A percentile compares a stretch with the other conserved stretches of the same genome.
Conservation (phyloP, 2,329 filamentous ascomycete genomes). For the Dryadomyces quercivorus region DNA sequence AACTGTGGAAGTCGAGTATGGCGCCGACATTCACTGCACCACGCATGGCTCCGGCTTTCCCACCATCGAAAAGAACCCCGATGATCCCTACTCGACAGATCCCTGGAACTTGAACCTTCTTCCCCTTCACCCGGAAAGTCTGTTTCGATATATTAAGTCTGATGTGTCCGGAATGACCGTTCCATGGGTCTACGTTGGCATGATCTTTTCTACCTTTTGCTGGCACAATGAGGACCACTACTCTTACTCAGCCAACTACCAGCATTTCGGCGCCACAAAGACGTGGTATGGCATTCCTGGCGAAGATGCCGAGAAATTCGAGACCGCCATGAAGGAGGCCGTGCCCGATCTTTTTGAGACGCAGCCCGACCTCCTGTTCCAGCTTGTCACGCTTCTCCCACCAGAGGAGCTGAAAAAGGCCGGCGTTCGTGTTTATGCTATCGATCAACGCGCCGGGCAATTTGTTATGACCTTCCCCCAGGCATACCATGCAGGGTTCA, state of each 20-base stretch:
- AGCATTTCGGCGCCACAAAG: constrained; percentile 96
- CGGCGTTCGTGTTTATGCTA: constrained; percentile 80
- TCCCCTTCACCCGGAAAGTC: constrained; percentile 77
- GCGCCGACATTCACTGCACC: constrained; percentile 94
- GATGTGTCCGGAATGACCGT: constrained; percentile 99
- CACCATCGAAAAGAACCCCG: constrained; percentile 81
- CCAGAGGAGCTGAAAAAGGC: constrained; percentile 89
- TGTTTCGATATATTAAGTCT: constrained; percentile 95
- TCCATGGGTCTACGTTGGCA: constrained; percentile 96
- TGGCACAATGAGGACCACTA: constrained; percentile 99
- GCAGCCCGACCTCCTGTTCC: constrained; percentile 90
- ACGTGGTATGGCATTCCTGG: constrained; percentile 98
- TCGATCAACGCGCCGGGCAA: constrained; percentile 93
- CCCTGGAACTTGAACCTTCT: constrained; percentile 94
- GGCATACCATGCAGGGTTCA: constrained; percentile 96
- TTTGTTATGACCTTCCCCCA: constrained; percentile 95
- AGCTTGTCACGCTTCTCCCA: constrained; percentile 89
- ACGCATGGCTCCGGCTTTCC: constrained; percentile 97
- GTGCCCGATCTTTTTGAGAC: constrained; percentile 95
- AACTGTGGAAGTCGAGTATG: constrained; percentile 95
- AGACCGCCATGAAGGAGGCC: constrained; percentile 86
- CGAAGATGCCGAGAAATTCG: constrained; percentile 87
- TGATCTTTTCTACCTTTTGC: constrained; percentile 99
- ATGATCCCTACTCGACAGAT: constrained; percentile 75
- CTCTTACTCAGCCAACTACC: constrained; percentile 94